phyloP scores from a whole-genome alignment of 2,329 filamentous ascomycete species.

The Ceratocystis lukuohia region DNA sequence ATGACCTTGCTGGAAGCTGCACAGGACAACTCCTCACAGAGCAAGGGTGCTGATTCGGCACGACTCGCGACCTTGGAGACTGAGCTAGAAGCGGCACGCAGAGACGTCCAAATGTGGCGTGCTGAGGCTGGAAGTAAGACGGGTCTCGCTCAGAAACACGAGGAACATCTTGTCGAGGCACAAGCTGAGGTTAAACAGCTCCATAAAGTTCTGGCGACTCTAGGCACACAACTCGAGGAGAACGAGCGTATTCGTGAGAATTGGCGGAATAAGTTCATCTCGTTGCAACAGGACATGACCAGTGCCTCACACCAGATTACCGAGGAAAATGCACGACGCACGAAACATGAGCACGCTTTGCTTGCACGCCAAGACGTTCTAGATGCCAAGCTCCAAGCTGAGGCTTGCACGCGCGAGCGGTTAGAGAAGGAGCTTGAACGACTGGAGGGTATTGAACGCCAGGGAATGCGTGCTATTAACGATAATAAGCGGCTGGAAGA shows the following conservation, averaged over 20 bases:
- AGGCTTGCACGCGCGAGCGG: constrained; percentile 55
- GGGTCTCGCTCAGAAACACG: constrained; percentile 35
- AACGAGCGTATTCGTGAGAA: constrained; percentile 71
- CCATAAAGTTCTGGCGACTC: constrained; percentile 56
- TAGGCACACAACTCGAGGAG: constrained; percentile 70
- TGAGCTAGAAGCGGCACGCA: constrained; percentile 41
- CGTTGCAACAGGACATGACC: constrained; percentile 77
- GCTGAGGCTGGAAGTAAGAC: constrained; percentile 47
- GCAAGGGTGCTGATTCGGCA: constrained; percentile 42
- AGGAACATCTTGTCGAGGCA: constrained; percentile 35
- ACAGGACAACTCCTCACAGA: constrained; percentile 44
- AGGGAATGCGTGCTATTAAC: constrained; percentile 49
- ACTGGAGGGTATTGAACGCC: constrained; percentile 49
- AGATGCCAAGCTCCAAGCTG: constrained; percentile 61
- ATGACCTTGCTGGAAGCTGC: constrained; percentile 55
- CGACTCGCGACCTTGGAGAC: constrained; percentile 37
- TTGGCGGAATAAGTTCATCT: constrained; percentile 72
- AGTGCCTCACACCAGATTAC: constrained; percentile 64
- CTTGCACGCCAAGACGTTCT: constrained; percentile 69
- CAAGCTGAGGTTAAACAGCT: constrained; percentile 57
- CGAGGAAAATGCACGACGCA: constrained; percentile 66
- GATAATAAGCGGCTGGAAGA: constrained; percentile 48
- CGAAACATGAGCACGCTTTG: constrained; percentile 65
- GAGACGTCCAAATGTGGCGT: constrained; percentile 48
- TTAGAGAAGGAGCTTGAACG: constrained; percentile 54